These are phyloP conservation scores for Trichoderma breve DNA, from an alignment of 2,329 filamentous ascomycete genomes.

Conservation along the genomic window DNA sequence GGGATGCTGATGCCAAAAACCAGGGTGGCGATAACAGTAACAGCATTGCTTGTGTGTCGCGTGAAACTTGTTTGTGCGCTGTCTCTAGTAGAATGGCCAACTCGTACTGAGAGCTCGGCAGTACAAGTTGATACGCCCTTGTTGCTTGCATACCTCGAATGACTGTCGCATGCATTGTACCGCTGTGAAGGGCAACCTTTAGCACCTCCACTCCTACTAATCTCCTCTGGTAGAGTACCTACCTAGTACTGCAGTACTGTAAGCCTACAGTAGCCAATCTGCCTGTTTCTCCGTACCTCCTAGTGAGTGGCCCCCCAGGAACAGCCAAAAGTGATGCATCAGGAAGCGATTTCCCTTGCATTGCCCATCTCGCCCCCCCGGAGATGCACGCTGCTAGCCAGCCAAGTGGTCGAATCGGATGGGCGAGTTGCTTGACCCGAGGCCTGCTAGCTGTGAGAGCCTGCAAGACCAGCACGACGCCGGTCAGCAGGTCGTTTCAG, in stretches of 20 bases:
- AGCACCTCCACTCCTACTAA: background rate
- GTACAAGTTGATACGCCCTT: background rate
- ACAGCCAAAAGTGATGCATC: background rate
- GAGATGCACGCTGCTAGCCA: background rate
- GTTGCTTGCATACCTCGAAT: background rate
- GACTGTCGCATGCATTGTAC: background rate
- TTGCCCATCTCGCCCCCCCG: background rate
- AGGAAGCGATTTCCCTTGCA: slow-evolving; percentile 15
- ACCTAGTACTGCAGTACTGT: no score
- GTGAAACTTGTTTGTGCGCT: background rate
- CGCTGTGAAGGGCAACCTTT: background rate
- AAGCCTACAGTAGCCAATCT: background rate
- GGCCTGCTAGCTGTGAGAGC: slow-evolving; percentile 2
- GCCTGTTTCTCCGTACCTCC: background rate
- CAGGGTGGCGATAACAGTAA: background rate
- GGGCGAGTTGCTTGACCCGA: background rate
- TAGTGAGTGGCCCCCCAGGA: background rate
- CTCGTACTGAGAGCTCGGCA: background rate
- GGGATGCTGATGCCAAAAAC: background rate
- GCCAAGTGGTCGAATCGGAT: slow-evolving; percentile 18
- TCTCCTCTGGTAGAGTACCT: background rate
- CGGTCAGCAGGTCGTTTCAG: slow-evolving; percentile 9
- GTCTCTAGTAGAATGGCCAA: background rate
- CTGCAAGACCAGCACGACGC: slow-evolving; percentile 1
- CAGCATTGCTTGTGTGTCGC: no score